Evolutionary conservation across 371 early-diverging fungal species (phyloP), one percentile per base, ranked within the genome.

Genomic region (Lichtheimia corymbifera): DNA sequence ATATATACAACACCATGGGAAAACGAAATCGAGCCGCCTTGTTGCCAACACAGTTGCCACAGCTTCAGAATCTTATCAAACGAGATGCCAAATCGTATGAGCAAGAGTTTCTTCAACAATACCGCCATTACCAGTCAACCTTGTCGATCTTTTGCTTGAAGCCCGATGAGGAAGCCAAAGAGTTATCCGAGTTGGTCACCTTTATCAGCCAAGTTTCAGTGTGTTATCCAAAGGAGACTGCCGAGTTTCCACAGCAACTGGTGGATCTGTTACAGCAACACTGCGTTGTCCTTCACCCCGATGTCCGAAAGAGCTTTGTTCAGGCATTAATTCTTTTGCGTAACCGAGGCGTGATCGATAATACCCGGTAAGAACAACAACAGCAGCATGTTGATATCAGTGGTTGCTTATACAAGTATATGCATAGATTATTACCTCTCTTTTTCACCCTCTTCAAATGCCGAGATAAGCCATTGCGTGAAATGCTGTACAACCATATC

Each of bases 61-160:
- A 97, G 77, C 84, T 98, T 58, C 98, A 98, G 81, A 98, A 98
- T 78, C 85, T 97, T 51, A 94, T 98, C 71, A 95, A 95, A 74
- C 82, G 97, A 52, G 98, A 98, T 74, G 88, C 95, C 12, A 70
- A 72, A 59, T 95, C 96, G 9, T 98, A 98, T 82, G 80, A 83
- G 59, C 93, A 94, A 41, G 98, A 98, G 78, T 98, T 98, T 68
- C 69, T 84, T 53, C 95, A 93, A 75, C 98, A 98, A 79, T 88
- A 87, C 71, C 83, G 93, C 53, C 96, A 97, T 74, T 97, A 89
- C 76, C 91, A 95, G 68, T 88, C 94, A 3, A 83, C 84, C 49
- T 80, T 96, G 57, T 83, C 86, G 42, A 91, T 98, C 66, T 93
- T 97, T 73, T 83, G 88, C 66, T 82, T 94, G 57, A 93, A 93